phyloP scores from a whole-genome alignment of 2,329 filamentous ascomycete species.

The Fusarium secorum region DNA sequence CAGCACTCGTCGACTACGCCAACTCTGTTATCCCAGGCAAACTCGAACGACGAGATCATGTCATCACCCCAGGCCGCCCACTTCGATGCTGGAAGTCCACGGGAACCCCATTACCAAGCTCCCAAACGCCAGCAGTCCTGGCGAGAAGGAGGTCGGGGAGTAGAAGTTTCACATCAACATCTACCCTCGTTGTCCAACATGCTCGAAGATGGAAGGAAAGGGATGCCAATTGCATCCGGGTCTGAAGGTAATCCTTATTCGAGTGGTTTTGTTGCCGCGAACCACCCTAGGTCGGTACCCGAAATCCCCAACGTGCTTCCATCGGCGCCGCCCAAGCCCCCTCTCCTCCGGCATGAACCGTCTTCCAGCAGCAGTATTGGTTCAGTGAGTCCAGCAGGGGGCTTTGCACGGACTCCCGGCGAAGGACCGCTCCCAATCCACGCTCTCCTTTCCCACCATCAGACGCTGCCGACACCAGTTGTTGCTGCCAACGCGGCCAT shows the following conservation, averaged over 20 bases:
- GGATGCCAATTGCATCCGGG: constrained; percentile 25
- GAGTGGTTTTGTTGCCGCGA: constrained; percentile 43
- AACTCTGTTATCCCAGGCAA: constrained; percentile 46
- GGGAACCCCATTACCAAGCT: constrained; percentile 40
- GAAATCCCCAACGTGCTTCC: constrained; percentile 40
- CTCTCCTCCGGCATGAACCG: constrained; percentile 56
- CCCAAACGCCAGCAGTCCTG: constrained; percentile 41
- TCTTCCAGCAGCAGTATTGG: constrained; percentile 55
- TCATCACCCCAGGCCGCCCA: constrained; percentile 53
- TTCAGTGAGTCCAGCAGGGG: constrained; percentile 51
- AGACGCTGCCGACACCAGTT: constrained; percentile 39
- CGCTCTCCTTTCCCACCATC: constrained; percentile 57
- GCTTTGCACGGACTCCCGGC: constrained; percentile 52
- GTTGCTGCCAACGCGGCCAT: constrained; percentile 11
- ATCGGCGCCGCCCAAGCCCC: constrained; percentile 45
- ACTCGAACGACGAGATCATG: constrained; percentile 53
- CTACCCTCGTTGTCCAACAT: constrained; percentile 59
- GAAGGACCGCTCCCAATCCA: constrained; percentile 64
- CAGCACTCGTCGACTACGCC: constrained; percentile 52
- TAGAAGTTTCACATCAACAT: constrained; percentile 42
- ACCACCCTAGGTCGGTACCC: constrained; percentile 43
- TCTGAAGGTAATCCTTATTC: constrained; percentile 38
- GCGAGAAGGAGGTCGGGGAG: constrained; percentile 36
- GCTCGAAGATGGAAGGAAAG: constrained; percentile 49
- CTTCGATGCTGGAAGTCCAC: constrained; percentile 47